Evolutionary conservation across 1,284 basidiomycete species (phyloP), one percentile per base, ranked within the genome.

Genomic region (Naganishia cerealis): DNA sequence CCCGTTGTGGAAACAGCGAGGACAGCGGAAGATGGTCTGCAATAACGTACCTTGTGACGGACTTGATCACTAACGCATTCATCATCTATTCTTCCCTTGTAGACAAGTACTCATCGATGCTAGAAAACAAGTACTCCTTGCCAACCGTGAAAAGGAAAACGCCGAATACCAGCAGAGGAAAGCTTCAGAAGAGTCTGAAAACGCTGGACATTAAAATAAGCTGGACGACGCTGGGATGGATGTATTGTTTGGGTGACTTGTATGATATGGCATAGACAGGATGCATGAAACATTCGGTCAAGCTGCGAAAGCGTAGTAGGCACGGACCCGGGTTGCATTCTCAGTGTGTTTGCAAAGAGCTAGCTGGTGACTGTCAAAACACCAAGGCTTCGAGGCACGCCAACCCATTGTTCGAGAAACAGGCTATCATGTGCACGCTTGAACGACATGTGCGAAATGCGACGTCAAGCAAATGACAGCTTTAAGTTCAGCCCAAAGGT

Each of bases 71-170:
- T 52, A 8, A 66, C 21, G 5, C 13, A 2, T 26, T 16, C 16
- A 52, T 55, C 18, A 29, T 38, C 15, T 57, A 48, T 33, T 12
- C 21, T 16, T 26, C 39, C n/a, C 42, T 15, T 42, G 16, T 54
- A 72, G 71, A 68, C 57, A 68, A 57, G 59, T 63, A n/a, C 57
- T 72, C 55, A 61, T 72, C 16, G 71, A 69, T 33, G 70, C 65
- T 15, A 59, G 70, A 40, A 66, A 65, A 54, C 65, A 66, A 43
- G 52, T 69, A 24, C 63, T 72, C 42, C 66, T 69, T 13, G 67
- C 66, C 26, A 65, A 69, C 50, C 66, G 71, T 57, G 67, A 70
- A 52, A 67, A 69, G 36, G 71, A 72, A 63, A 69, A 70, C 54
- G 70, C 63, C 38, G 66, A 53, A 21, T 69, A 68, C 61, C 43